These are phyloP conservation scores for Ceratocystis destructans DNA, from an alignment of 2,329 filamentous ascomycete species.

Conservation along the genomic window DNA sequence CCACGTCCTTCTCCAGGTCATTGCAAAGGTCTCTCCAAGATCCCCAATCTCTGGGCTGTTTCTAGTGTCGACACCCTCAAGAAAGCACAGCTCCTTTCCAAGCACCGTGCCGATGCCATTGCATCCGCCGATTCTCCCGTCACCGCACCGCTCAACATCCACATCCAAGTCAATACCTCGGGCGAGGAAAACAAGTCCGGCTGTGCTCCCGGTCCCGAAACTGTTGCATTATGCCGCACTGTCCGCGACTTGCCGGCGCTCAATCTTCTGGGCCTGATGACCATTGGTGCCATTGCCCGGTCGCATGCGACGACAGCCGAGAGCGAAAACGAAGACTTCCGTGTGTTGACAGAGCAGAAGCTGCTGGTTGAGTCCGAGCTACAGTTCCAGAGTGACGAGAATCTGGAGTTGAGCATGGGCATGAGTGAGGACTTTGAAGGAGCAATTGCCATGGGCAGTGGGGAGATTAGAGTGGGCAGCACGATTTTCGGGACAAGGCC, in stretches of 20 bases:
- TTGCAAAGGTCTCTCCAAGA: conserved; percentile 72
- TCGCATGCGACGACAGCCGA: conserved; percentile 59
- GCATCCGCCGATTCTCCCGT: conserved; percentile 28
- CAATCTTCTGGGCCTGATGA: conserved; percentile 76
- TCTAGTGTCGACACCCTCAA: conserved; percentile 79
- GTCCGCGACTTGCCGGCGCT: conserved; percentile 63
- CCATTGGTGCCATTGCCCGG: conserved; percentile 85
- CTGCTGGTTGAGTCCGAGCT: conserved; percentile 50
- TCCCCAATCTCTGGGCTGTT: conserved; percentile 82
- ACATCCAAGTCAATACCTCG: conserved; percentile 92
- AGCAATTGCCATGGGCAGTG: conserved; percentile 68
- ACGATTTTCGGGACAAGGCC: conserved; percentile 84
- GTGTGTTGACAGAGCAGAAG: conserved; percentile 50
- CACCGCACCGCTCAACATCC: conserved; percentile 44
- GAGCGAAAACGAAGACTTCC: conserved; percentile 86
- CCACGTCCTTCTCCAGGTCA: conserved; percentile 46
- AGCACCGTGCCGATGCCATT: conserved; percentile 51
- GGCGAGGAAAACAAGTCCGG: conserved; percentile 79
- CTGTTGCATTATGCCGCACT: conserved; percentile 51
- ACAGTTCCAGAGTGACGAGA: conserved; percentile 29
- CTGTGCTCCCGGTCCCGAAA: conserved; percentile 50
- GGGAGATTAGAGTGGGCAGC: conserved; percentile 82
- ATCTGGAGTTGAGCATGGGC: conserved; percentile 89
- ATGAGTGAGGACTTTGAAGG: conserved; percentile 97
- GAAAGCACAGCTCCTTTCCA: conserved; percentile 72